Evolutionary conservation across 352 stramenopile genomes (phyloP).

Genomic region (Globisporangium middletonii): DNA sequence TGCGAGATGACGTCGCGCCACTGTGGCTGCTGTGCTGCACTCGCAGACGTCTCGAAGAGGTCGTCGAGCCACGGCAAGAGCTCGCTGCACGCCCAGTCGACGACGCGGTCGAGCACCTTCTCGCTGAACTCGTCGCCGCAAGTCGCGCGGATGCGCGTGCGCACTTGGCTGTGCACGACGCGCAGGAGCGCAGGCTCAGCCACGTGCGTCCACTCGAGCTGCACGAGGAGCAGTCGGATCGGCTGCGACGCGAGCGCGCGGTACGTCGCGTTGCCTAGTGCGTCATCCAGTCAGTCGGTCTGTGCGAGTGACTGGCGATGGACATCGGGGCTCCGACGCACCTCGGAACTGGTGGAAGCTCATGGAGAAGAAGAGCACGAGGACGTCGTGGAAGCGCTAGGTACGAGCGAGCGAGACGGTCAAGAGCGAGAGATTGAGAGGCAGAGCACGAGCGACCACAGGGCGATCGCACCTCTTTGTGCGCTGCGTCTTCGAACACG

Average conservation of each 20-base stretch:
- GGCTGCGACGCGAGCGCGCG: conserved; percentile 40
- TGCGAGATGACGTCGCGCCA: conserved; percentile 45
- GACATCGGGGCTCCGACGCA: background rate
- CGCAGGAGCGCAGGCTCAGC: conserved; percentile 39
- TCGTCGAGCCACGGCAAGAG: conserved; percentile 60
- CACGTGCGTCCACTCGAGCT: conserved; percentile 54
- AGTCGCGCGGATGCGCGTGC: conserved; percentile 35
- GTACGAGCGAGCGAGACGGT: background rate
- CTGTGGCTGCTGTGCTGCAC: conserved; percentile 9
- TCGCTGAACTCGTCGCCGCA: conserved; percentile 51
- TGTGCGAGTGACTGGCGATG: no score
- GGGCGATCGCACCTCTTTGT: conserved; percentile 13
- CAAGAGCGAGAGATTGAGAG: background rate
- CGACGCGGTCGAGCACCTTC: conserved; percentile 34
- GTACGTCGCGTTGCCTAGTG: conserved; percentile 38
- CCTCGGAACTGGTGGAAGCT: conserved; percentile 59
- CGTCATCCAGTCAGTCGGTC: background rate
- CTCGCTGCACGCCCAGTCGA: conserved; percentile 42
- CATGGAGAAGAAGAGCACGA: conserved; percentile 70
- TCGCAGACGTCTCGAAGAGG: conserved; percentile 19
- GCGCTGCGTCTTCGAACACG: conserved; percentile 42
- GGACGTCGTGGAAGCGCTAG: conserved; percentile 51
- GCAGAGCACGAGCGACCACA: background rate
- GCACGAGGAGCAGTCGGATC: conserved; percentile 41
- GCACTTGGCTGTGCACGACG: conserved; percentile 54